Evolutionary conservation across 2,329 filamentous ascomycete species (phyloP), one percentile per base, ranked within the genome.

Genomic region (Septoria petroselini): DNA sequence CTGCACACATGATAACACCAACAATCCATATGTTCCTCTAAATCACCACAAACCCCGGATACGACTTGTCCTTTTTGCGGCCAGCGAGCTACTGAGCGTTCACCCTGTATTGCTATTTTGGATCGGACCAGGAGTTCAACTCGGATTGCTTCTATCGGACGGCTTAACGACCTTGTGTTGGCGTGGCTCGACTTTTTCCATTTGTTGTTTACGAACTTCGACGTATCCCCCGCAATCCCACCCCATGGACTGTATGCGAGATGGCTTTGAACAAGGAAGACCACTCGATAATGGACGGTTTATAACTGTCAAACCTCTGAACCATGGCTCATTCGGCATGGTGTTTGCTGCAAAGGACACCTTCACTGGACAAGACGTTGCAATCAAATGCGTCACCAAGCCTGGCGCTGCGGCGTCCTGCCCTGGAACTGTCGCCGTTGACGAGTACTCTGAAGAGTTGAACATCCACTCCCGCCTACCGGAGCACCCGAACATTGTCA

Each of bases 291-390:
- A 62, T 42, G 90, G 88, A 70, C 91, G 93, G 61, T 98, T 93
- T 71, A 79, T 87, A 73, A 95, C 91, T 49, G 79, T 96, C 66
- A 88, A 91, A 61, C 91, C 93, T 50, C 86, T 98, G 74, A 98
- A 98, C 69, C 90, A 96, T 79, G 93, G 93, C 62, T 97, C 93
- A 48, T 98, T 97, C 67, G 93, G 93, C 68, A 94, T 97, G 88
- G 93, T 98, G 64, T 96, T 96, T 73, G 84, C 90, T 73, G 93
- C 91, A 53, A 85, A 80, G 68, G 90, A 98, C 69, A 76, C 84
- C 58, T 69, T 77, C 58, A 95, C 87, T 53, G 81, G 84, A 61
- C 78, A 93, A 52, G 80, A 82, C 52, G 93, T 98, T 61, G 93
- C 93, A 55, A 87, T 98, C 79, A 98, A 98, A 75, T 96, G 91